Base-by-base conservation (phyloP, 1,284 basidiomycete genomes). In the Fomes fomentarius region DNA sequence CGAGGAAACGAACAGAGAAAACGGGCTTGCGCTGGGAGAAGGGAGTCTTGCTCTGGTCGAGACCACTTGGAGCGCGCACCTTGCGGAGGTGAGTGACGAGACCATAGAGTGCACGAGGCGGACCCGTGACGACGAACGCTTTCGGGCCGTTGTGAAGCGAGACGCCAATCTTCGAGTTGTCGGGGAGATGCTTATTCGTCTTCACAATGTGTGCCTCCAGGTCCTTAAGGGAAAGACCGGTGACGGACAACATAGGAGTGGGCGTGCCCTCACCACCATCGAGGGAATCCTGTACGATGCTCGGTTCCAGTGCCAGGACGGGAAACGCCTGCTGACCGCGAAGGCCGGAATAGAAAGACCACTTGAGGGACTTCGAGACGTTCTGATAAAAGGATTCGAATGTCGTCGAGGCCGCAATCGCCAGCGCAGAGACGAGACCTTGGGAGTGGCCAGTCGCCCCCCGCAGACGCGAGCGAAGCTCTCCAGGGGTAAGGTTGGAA, bases 361-460 rank as follows among this genome's bases (percentile, higher is more conserved):
- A 96, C 64, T 81, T 88, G 63, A 97, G 72, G 25, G 94, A 93
- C 74, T 96, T 96, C 69, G 80, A 76, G 15, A 86, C 82, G 72
- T 98, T 96, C 58, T 76, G 73, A 50, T 81, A 74, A 71, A 94
- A 91, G 4, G 84, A 84, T 47, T 90, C 87, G 64, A 88, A 86
- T 37, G 85, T 84, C 31, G 80, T 78, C 15, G 94, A 96, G 2
- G 94, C 84, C 8, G 95, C 82, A 63, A 98, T 84, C 26, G 86
- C 89, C 48, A 97, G 84, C 21, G 96, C 96, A 19, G 95, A 94
- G 52, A 98, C 87, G 63, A 99, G 85, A 62, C 96, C 97, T 74
- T 98, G 96, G 7, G 94, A 97, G 76, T 99, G 96, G 42, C 96
- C 96, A 11, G 96, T 98, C 5, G 94, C 85, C 47, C 96, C 96